Conservation (phyloP, 1,284 basidiomycete species). For the Thelephora terrestris region DNA sequence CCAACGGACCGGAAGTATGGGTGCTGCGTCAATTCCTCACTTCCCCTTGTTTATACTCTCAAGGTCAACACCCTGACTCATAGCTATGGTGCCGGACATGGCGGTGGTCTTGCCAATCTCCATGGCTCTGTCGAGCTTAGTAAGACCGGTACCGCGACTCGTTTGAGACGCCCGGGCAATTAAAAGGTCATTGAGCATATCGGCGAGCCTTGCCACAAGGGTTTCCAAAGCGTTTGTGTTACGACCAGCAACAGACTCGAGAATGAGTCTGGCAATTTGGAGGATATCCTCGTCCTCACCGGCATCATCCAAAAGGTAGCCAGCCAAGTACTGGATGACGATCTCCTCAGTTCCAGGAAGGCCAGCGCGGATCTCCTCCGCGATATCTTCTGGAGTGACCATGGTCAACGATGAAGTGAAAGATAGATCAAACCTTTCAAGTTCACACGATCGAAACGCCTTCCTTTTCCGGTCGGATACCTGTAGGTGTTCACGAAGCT, state of each 20-base stretch:
- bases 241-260: slow-evolving; percentile 48
- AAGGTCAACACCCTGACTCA: slow-evolving; percentile 83
- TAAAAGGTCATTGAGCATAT: slow-evolving; percentile 57
- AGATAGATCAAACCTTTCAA: background rate
- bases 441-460: background rate
- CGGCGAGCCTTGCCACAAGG: slow-evolving; percentile 59
- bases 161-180: slow-evolving; percentile 41
- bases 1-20: background rate
- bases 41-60: slow-evolving; percentile 93
- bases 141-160: slow-evolving; percentile 40
- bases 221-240: slow-evolving; percentile 31
- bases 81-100: slow-evolving; percentile 77
- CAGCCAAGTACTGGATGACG: slow-evolving; percentile 87
- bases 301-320: slow-evolving; percentile 89
- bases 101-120: slow-evolving; percentile 84
- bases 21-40: slow-evolving; percentile 35
- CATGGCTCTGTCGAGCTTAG: slow-evolving; percentile 87
- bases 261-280: slow-evolving; percentile 66
- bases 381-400: slow-evolving; percentile 40
- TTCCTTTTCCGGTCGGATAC: slow-evolving; percentile 1
- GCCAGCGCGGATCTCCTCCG: slow-evolving; percentile 66
- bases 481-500: too few relatives aligned
- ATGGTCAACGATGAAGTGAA: background rate
- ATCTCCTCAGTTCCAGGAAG: slow-evolving; percentile 91
- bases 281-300: slow-evolving; percentile 87